Evolutionary conservation across 1,284 basidiomycete genomes (phyloP), one percentile per base, ranked within the genome.

Genomic region (Coniferiporia weirii): DNA sequence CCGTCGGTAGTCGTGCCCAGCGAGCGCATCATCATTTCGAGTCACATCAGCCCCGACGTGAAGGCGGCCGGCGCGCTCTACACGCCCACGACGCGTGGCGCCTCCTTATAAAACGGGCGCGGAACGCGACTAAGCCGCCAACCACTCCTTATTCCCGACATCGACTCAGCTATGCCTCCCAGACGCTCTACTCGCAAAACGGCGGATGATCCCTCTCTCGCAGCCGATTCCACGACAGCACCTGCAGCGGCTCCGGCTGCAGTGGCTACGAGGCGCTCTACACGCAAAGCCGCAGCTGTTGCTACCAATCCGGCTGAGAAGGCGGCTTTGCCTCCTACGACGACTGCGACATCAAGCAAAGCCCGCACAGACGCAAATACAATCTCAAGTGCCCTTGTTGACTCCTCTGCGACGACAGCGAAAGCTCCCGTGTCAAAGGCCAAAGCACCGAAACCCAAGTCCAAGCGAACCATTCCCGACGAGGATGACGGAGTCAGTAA

Each of bases 401-500:
- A 5, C 27, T 27, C 27, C 27, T 12, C 38, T 9, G 15, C 38
- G 8, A 40, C 38, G 38, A 4, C 38, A 15, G 15, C 38, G 38
- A 40, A 10, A 7, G 15, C 38, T 10, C 3, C 15, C 38, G 38
- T 2, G 38, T 40, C 43, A 10, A 54, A 32, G 44, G 53, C 52
- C 38, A 48, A 36, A 13, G 9, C 46, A 19, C 48, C 38, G 34
- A 61, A 57, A 19, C 13, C 50, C 22, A 34, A 44, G 22, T n/a
- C 57, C 22, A 63, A 54, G 44, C 57, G 64, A 36, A 36, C 40
- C 19, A 49, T 36, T 49, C 56, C 72, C 15, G 65, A 67, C 4
- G 64, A 64, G 19, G 65, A 64, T 13, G 70, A 66, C 3, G 66
- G 64, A 5, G 55, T 62, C 19, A 54, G 58, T 12, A 65, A 65